Evolutionary conservation across 2,329 filamentous ascomycete genomes (phyloP).

Genomic region (Elsinoe ampelina): DNA sequence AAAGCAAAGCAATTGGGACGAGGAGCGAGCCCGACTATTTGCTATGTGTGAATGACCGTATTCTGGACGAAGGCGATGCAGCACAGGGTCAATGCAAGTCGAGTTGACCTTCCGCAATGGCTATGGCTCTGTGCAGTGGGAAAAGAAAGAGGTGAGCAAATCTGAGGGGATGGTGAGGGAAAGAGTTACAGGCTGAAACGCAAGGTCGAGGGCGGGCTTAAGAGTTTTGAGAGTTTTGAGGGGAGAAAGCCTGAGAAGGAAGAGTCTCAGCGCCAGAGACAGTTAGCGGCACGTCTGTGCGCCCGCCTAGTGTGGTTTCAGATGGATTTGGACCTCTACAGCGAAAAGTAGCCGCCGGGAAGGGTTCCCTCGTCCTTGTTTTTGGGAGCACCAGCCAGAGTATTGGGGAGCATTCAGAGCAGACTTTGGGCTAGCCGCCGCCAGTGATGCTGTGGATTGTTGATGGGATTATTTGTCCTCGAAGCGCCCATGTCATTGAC

Average conservation of each 20-base stretch:
- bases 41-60: neutral
- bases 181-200: conserved; percentile 15
- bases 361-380: neutral
- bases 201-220: conserved; percentile 8
- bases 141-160: neutral
- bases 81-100: neutral
- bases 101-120: neutral
- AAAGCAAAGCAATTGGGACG: neutral
- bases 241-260: neutral
- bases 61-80: neutral
- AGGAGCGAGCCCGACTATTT: neutral
- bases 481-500: neutral
- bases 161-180: conserved; percentile 10
- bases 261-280: conserved; percentile 11
- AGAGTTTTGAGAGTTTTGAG: neutral
- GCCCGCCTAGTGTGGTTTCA: conserved; percentile 1
- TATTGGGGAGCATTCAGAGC: neutral
- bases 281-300: conserved; percentile 8
- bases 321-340: neutral
- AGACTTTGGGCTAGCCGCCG: neutral
- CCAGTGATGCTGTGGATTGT: neutral
- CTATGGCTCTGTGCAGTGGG: neutral
- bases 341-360: neutral
- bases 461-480: neutral
- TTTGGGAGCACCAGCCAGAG: neutral